Evolutionary conservation across 352 stramenopile genomes (phyloP), one percentile per base, ranked within the genome.

Genomic region (Globisporangium nodosum): DNA sequence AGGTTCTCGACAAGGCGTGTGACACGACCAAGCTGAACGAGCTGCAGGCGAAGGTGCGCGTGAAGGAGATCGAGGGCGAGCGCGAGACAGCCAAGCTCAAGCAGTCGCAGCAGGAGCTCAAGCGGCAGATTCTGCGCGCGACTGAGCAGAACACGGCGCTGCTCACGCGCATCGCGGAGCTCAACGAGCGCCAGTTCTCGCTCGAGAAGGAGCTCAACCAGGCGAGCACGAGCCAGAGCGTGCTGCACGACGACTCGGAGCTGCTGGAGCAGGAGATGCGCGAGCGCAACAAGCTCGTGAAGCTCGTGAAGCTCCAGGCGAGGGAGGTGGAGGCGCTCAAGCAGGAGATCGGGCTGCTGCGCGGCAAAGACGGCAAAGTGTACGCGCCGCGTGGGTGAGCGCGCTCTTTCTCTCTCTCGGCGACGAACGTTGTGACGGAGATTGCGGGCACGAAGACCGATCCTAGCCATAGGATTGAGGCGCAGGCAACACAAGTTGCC

Each of bases 241-340:
- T 76, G n/a, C 57, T 81, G 31, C 66, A 85, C 18, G 72, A 92
- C 61, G 78, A 84, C 58, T 64, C 69, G 12, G 63, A 61, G 54
- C 54, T 84, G 49, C 50, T 76, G 12, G 74, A 88, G 60, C 70
- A 78, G 35, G 92, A 97, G 66, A 85, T 89, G 68, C 74, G 77
- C 55, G 92, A 97, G 70, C 85, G 85, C 55, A 92, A 89, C 64
- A 91, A 95, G 35, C 75, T 98, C 21, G 85, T 95, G 16, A 73
- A 85, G 30, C 73, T 97, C 27, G 88, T 97, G 13, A 97, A 96
- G 62, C 74, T 98, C 30, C 92, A 98, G 70, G 80, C 80, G 37
- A 82, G 87, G 40, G 91, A 98, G 59, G 71, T 97, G 12, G 89
- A 98, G 55, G 87, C 87, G 13, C 78, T 98, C 47, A 96, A 96